Conservation (phyloP, 805 yeast genomes). For the Maudiozyma barnettii region DNA sequence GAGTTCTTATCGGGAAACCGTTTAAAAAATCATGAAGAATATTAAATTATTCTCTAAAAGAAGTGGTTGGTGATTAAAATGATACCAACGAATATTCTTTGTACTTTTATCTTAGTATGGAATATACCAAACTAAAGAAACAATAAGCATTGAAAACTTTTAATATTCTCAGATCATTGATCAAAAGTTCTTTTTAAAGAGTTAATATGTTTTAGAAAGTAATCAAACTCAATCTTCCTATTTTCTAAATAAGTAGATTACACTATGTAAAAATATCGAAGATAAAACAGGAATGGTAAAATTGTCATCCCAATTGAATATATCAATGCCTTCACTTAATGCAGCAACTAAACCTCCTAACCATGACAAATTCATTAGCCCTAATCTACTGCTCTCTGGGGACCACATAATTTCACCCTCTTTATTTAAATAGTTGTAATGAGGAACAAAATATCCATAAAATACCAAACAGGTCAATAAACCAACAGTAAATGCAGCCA, state of each 20-base stretch:
- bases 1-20: no score
- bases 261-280: slow-evolving; percentile 48
- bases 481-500: slow-evolving; percentile 78
- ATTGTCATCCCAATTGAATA: slow-evolving; percentile 79
- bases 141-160: no score
- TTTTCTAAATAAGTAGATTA: slow-evolving; percentile 32
- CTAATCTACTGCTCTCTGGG: slow-evolving; percentile 47
- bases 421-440: slow-evolving; percentile 42
- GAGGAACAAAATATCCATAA: slow-evolving; percentile 68
- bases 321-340: slow-evolving; percentile 71
- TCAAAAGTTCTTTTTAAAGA: no score
- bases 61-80: no score
- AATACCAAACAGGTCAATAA: slow-evolving; percentile 51
- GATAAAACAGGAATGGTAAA: slow-evolving; percentile 88
- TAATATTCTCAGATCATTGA: no score
- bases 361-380: slow-evolving; percentile 43
- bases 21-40: no score
- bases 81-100: no score
- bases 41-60: no score
- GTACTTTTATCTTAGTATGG: no score
- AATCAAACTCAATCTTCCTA: background rate
- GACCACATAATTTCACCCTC: slow-evolving; percentile 60
- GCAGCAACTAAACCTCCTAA: slow-evolving; percentile 77
- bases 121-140: no score
- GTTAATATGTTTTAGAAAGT: no score